These are phyloP conservation scores for Cordyceps cicadae DNA, from an alignment of 2,329 filamentous ascomycete genomes.

Conservation along the genomic window DNA sequence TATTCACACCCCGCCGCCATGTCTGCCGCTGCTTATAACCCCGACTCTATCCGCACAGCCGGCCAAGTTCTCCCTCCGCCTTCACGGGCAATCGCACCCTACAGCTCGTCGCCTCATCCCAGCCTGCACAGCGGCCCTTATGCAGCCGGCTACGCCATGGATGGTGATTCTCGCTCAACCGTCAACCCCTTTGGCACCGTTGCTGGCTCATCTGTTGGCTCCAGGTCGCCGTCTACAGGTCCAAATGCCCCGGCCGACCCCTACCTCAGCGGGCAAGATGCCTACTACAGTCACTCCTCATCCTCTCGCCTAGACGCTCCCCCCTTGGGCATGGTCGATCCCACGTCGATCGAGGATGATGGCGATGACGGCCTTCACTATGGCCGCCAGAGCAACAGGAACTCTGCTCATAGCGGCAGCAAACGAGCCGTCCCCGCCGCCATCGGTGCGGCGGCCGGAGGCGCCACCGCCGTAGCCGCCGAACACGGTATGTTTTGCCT, in stretches of 20 bases:
- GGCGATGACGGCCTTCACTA: conserved; percentile 74
- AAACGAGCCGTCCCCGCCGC: conserved; percentile 28
- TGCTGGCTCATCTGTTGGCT: conserved; percentile 23
- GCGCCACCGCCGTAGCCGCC: conserved; percentile 34
- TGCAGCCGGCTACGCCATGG: conserved; percentile 16
- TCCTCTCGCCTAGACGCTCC: conserved; percentile 37
- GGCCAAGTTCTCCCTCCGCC: conserved; percentile 31
- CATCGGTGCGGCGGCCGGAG: conserved; percentile 33
- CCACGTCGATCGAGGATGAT: conserved; percentile 75
- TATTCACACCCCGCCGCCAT: conserved; percentile 52
- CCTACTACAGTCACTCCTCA: conserved; percentile 52
- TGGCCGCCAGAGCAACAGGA: conserved; percentile 34
- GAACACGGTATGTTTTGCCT: background rate
- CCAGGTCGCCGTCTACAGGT: conserved; percentile 41
- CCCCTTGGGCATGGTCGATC: conserved; percentile 57
- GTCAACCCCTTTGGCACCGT: conserved; percentile 31
- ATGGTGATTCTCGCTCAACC: conserved; percentile 36
- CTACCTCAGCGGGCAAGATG: conserved; percentile 50
- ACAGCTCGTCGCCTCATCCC: background rate
- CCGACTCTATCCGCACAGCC: conserved; percentile 47
- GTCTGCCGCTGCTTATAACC: conserved; percentile 55
- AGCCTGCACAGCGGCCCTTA: conserved; percentile 14
- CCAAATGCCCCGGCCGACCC: conserved; percentile 34
- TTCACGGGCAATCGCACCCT: conserved; percentile 21
- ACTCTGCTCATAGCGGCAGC: conserved; percentile 54